Evolutionary conservation across 225 moss, liverwort and hornwort genomes (phyloP).

Genomic region (Straminergon stramineum): DNA sequence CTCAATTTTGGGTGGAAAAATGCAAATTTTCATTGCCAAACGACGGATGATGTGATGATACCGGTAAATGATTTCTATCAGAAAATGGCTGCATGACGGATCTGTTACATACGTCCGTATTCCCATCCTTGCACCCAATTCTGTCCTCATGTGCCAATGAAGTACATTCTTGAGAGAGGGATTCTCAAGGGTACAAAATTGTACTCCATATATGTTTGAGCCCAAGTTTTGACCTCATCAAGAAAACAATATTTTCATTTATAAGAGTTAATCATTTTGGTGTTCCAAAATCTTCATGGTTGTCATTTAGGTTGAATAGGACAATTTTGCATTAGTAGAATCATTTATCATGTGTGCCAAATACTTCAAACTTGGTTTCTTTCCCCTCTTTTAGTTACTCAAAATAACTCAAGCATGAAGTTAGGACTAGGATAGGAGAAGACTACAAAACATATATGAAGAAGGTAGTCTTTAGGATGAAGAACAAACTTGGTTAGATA

Average conservation of each 20-base stretch:
- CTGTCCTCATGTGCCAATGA: fast-evolving
- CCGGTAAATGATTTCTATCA: background rate
- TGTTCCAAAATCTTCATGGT: background rate
- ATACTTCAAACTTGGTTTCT: background rate
- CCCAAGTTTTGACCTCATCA: background rate
- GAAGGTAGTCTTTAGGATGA: fast-evolving
- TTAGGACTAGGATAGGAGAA: background rate
- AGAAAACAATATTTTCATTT: background rate
- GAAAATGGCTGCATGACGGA: background rate
- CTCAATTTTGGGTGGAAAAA: background rate
- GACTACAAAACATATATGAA: fast-evolving
- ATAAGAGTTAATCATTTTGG: background rate
- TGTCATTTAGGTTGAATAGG: background rate
- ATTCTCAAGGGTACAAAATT: background rate
- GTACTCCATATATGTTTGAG: background rate
- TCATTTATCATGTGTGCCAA: background rate
- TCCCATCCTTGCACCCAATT: fast-evolving
- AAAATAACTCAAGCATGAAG: background rate
- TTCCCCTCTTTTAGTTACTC: background rate
- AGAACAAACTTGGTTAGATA: background rate
- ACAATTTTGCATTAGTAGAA: background rate
- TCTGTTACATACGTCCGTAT: background rate
- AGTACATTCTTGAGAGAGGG: background rate
- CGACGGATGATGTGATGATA: fast-evolving
- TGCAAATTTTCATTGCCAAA: background rate